phyloP scores from a whole-genome alignment of 345 rosid species.

The Populus euphratica region DNA sequence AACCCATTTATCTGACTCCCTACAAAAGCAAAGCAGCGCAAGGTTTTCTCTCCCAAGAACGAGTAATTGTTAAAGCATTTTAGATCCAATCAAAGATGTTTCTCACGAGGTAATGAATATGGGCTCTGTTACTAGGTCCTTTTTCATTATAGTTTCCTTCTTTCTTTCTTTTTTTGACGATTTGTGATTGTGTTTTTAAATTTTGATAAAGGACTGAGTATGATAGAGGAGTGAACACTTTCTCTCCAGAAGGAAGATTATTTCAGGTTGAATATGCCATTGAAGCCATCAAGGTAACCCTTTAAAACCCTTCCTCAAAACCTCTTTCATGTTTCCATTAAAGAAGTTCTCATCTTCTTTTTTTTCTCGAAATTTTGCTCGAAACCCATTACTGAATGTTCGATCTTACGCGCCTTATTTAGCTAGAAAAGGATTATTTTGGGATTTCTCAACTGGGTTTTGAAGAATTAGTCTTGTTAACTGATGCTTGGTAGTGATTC shows the following conservation, averaged over 20 bases:
- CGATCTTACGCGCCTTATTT: not conserved
- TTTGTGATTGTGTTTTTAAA: not conserved
- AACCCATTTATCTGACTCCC: not conserved
- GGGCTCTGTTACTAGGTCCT: not conserved
- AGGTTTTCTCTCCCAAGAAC: not conserved
- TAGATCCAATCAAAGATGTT: conserved; percentile 43
- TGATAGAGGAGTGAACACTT: conserved; percentile 98
- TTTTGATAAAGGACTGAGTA: conserved; percentile 76
- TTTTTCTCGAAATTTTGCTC: not conserved
- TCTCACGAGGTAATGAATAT: conserved; percentile 53
- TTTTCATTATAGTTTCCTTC: not conserved
- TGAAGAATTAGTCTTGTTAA: not conserved
- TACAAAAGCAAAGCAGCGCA: conserved; percentile 2
- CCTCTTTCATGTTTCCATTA: not conserved
- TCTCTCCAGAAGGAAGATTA: conserved; percentile 93
- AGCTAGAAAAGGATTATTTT: not conserved
- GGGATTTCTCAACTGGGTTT: not conserved
- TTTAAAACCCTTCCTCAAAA: not conserved
- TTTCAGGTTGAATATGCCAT: conserved; percentile 98
- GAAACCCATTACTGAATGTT: not conserved
- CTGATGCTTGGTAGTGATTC: not conserved
- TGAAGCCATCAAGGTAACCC: conserved; percentile 87
- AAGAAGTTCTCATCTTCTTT: not conserved
- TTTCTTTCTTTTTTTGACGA: not conserved
- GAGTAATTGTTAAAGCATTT: conserved; percentile 6